Percentiles rank a stretch among this genome's conserved stretches.
These are phyloP conservation scores for Dothiorella sarmentorum DNA, from an alignment of 2,329 filamentous ascomycete species.

Conservation along the genomic window DNA sequence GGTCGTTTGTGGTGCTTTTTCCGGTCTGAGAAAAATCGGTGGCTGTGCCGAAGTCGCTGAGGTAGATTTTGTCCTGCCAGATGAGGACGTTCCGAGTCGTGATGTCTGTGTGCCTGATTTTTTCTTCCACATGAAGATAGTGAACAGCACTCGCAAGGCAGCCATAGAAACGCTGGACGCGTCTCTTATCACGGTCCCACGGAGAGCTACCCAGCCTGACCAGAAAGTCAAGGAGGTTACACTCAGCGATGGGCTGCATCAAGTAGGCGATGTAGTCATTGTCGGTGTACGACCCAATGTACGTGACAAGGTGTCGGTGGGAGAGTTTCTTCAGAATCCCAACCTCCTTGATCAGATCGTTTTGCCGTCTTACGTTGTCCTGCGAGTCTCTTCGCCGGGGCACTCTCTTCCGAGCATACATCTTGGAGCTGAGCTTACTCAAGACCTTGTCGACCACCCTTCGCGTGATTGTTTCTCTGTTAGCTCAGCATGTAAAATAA, in stretches of 20 bases:
- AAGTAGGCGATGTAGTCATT: conserved; percentile 29
- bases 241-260: conserved; percentile 20
- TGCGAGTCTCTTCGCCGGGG: conserved; percentile 11
- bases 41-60: conserved; percentile 29
- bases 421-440: conserved; percentile 24
- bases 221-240: background rate
- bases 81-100: conserved; percentile 15
- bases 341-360: conserved; percentile 28
- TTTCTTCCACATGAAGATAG: conserved; percentile 8
- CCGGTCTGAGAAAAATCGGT: conserved; percentile 18
- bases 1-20: background rate
- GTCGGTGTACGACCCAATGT: conserved; percentile 35
- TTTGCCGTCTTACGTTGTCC: background rate
- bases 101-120: conserved; percentile 16
- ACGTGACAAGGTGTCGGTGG: conserved; percentile 30
- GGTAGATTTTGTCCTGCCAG: conserved; percentile 15
- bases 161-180: conserved; percentile 19
- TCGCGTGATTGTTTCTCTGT: background rate
- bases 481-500: background rate
- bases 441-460: conserved; percentile 22
- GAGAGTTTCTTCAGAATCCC: conserved; percentile 28
- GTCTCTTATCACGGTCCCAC: conserved; percentile 18
- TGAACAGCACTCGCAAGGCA: conserved; percentile 13
- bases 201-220: background rate
- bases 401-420: conserved; percentile 31